Evolutionary conservation across 2,329 filamentous ascomycete species (phyloP).

Genomic region (Escovopsis sp.): DNA sequence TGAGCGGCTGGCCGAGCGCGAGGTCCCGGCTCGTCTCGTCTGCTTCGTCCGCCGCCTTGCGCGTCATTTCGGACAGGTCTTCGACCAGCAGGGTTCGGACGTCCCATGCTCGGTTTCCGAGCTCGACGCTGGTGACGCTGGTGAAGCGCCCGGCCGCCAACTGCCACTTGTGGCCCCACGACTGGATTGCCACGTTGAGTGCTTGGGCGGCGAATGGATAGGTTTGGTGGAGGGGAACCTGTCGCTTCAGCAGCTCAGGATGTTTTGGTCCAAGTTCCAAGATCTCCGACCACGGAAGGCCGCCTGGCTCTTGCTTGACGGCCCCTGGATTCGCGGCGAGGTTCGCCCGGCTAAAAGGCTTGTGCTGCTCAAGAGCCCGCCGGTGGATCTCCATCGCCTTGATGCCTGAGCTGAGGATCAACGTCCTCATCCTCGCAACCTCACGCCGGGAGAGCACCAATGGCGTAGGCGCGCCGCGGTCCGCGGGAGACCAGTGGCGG

Average conservation of each 20-base stretch:
- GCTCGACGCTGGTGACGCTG: constrained; percentile 37
- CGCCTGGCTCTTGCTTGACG: constrained; percentile 9
- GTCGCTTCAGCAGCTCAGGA: constrained; percentile 17
- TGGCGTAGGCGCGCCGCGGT: constrained; percentile 24
- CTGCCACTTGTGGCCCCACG: constrained; percentile 41
- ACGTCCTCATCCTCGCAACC: constrained; percentile 59
- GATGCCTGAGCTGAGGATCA: constrained; percentile 74
- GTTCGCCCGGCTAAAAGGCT: constrained; percentile 16
- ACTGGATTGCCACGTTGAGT: constrained; percentile 31
- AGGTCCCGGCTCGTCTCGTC: constrained; percentile 67
- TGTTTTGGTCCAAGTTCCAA: constrained; percentile 24
- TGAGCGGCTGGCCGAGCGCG: constrained; percentile 59
- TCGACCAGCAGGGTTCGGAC: constrained; percentile 32
- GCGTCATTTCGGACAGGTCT: constrained; percentile 46
- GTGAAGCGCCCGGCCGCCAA: constrained; percentile 44
- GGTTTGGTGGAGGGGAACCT: constrained; percentile 26
- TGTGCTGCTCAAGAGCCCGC: constrained; percentile 38
- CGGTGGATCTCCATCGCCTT: constrained; percentile 71
- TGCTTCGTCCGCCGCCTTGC: constrained; percentile 58
- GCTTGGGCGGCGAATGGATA: constrained; percentile 40
- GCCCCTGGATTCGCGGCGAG: constrained; percentile 10
- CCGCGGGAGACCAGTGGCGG: constrained; percentile 38
- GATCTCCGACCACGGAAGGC: constrained; percentile 28
- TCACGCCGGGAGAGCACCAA: constrained; percentile 48
- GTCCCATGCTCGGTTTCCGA: constrained; percentile 32